These are phyloP conservation scores for Russula emetica DNA, from an alignment of 768 basidiomycete genomes.

Conservation along the genomic window DNA sequence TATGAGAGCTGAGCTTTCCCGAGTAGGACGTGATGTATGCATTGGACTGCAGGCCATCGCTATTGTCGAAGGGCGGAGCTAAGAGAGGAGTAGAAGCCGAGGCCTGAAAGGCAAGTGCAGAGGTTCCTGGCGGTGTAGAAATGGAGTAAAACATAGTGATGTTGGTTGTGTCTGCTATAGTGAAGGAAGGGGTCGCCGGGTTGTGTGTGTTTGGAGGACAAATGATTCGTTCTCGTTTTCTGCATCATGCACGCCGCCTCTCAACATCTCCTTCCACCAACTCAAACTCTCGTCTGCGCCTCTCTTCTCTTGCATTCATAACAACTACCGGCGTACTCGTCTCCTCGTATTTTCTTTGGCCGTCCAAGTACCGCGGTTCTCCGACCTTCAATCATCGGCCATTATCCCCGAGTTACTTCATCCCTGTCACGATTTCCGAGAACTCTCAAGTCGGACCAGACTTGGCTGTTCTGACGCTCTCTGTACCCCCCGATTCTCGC, in stretches of 20 bases:
- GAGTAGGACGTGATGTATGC: constrained; percentile 11
- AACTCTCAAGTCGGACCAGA: constrained; percentile 50
- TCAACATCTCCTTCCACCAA: constrained; percentile 4
- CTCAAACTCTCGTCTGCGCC: constrained; percentile 11
- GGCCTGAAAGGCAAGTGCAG: background rate
- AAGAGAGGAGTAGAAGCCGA: constrained; percentile 1
- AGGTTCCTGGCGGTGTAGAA: constrained; percentile 10
- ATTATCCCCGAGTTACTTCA: constrained; percentile 42
- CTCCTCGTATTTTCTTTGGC: constrained; percentile 50
- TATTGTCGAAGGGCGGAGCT: background rate
- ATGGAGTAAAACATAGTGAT: constrained; percentile 13
- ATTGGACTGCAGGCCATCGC: constrained; percentile 21
- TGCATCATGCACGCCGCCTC: constrained; percentile 8
- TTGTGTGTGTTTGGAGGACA: background rate
- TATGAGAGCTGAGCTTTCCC: background rate
- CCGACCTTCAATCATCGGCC: constrained; percentile 37
- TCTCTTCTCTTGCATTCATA: constrained; percentile 31
- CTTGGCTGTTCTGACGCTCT: constrained; percentile 62
- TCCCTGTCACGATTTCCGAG: constrained; percentile 53
- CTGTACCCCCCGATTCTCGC: constrained; percentile 43
- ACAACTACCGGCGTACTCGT: constrained; percentile 41
- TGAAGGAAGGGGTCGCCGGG: background rate
- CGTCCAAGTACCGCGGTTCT: constrained; percentile 44
- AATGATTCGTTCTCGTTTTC: constrained; percentile 16
- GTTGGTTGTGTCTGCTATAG: constrained; percentile 15